Evolutionary conservation across 176 grass and related monocot genomes (phyloP).

Genomic region (Otatea glauca): DNA sequence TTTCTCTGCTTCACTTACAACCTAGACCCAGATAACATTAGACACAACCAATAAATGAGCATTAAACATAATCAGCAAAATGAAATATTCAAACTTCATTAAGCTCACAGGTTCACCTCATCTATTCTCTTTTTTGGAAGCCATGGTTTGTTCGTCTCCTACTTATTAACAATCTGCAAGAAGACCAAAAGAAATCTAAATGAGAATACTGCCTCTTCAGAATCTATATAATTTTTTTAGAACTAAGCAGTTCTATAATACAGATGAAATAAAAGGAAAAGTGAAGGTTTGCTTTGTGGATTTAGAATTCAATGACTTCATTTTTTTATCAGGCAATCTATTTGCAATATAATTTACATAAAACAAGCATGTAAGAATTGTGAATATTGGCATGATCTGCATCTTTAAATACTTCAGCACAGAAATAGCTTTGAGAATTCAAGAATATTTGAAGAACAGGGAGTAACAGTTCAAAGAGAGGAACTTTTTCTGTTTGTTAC

Average conservation of each 20-base stretch:
- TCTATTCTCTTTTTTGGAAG: conserved; percentile 84
- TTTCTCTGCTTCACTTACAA: conserved; percentile 77
- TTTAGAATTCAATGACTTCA: not conserved
- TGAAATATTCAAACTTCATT: conserved; percentile 24
- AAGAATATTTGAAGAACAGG: not conserved
- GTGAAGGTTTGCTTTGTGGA: not conserved
- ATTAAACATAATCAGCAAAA: conserved; percentile 22
- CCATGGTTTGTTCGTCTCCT: conserved; percentile 93
- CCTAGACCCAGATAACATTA: conserved; percentile 54
- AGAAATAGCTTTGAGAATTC: not conserved
- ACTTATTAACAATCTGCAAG: conserved; percentile 83
- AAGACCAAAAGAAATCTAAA: not conserved
- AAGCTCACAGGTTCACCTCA: conserved; percentile 59
- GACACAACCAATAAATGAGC: conserved; percentile 40
- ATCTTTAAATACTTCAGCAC: not conserved
- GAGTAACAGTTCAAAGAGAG: too few species aligned
- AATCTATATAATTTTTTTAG: too few species aligned
- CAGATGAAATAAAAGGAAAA: not conserved
- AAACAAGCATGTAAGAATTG: not conserved
- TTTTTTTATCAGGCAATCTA: not conserved
- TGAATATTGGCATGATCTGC: not conserved
- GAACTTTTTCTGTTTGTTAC: not conserved
- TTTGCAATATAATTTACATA: not conserved
- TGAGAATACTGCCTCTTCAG: too few species aligned
- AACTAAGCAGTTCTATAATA: not conserved